phyloP scores from a whole-genome alignment of 2,329 filamentous ascomycete species.

The Pseudogymnoascus sp. region DNA sequence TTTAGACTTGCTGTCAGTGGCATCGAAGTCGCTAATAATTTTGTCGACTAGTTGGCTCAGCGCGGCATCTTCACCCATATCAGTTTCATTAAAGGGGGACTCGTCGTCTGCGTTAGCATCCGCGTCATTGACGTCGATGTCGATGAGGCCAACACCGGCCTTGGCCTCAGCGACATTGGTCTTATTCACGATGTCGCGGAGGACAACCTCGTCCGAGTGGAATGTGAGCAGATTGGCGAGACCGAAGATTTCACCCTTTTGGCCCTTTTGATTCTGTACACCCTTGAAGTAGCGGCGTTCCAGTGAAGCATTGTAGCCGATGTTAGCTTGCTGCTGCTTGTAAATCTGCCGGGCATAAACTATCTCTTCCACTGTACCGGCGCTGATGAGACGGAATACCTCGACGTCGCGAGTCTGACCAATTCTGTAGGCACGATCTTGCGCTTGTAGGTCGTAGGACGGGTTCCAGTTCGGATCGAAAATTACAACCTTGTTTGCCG shows the following conservation, averaged over 20 bases:
- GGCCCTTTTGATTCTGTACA: conserved; percentile 71
- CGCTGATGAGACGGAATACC: conserved; percentile 83
- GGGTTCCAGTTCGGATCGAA: conserved; percentile 98
- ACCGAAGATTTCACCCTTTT: conserved; percentile 92
- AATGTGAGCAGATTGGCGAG: conserved; percentile 80
- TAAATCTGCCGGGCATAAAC: conserved; percentile 97
- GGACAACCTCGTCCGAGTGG: conserved; percentile 66
- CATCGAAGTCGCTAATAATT: conserved; percentile 41
- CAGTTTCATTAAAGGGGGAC: conserved; percentile 33
- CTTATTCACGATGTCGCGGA: conserved; percentile 96
- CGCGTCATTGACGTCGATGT: conserved; percentile 53
- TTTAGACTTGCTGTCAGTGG: conserved; percentile 34
- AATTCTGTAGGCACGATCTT: conserved; percentile 93
- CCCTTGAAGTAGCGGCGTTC: conserved; percentile 94
- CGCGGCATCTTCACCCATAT: conserved; percentile 52
- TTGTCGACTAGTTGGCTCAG: conserved; percentile 65
- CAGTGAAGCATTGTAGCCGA: conserved; percentile 85
- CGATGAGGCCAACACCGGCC: conserved; percentile 72
- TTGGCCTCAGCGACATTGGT: conserved; percentile 93
- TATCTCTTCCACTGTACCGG: conserved; percentile 92
- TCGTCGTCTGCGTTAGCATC: conserved; percentile 36
- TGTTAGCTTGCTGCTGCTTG: conserved; percentile 98
- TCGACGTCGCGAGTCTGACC: conserved; percentile 90
- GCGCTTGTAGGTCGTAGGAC: conserved; percentile 85
- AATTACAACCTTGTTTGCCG: conserved; percentile 95